Evolutionary conservation across 495 filamentous ascomycete genomes (phyloP).

Genomic region (Penicillium soppii): DNA sequence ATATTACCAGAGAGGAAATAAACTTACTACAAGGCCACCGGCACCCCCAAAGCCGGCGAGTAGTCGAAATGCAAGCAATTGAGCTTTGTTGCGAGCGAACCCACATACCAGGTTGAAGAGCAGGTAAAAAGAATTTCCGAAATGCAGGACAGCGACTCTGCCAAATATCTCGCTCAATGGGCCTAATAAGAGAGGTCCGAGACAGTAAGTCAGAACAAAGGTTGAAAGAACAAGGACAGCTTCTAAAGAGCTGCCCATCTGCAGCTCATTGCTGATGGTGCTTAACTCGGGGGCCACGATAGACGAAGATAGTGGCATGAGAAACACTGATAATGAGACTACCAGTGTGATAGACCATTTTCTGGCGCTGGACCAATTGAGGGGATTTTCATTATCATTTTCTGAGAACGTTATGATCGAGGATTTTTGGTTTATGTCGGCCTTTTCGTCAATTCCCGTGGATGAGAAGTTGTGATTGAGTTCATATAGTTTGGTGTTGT

Average conservation of each 20-base stretch:
- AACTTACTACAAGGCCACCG: constrained; percentile 22
- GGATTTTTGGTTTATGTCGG: not conserved
- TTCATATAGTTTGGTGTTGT: not conserved
- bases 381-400: not conserved
- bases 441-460: not conserved
- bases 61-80: constrained; percentile 43
- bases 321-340: constrained; percentile 2
- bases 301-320: constrained; percentile 45
- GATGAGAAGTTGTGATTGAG: not conserved
- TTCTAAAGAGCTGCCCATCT: constrained; percentile 45
- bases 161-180: constrained; percentile 62
- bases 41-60: not conserved
- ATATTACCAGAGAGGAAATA: not conserved
- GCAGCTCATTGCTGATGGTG: constrained; percentile 52
- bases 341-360: constrained; percentile 3
- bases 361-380: constrained; percentile 4
- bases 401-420: not conserved
- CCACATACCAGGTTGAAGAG: constrained; percentile 55
- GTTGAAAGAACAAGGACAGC: constrained; percentile 52
- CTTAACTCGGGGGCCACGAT: constrained; percentile 63
- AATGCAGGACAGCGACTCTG: constrained; percentile 49
- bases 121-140: constrained; percentile 51
- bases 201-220: constrained; percentile 42
- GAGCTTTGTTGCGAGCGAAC: constrained; percentile 40
- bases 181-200: constrained; percentile 51